phyloP scores from a whole-genome alignment of 805 yeast species.

The Lachancea fermentati region DNA sequence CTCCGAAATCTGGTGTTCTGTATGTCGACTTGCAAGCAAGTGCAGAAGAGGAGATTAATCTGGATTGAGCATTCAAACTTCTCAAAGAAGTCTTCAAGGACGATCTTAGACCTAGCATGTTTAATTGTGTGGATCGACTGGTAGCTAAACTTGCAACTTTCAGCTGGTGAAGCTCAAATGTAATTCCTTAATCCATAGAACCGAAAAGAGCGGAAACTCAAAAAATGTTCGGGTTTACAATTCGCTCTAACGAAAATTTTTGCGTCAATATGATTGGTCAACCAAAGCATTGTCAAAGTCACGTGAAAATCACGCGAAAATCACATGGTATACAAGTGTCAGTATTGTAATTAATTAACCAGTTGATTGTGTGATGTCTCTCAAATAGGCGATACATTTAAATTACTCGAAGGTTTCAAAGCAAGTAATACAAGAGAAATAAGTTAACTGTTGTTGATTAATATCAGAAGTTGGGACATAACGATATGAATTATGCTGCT shows the following conservation, averaged over 20 bases:
- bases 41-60: slow-evolving; percentile 23
- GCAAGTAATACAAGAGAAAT: no score
- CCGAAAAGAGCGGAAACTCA: not conserved
- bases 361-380: no score
- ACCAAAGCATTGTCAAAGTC: no score
- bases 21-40: slow-evolving; percentile 60
- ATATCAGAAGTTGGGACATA: no score
- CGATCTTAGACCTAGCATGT: slow-evolving; percentile 26
- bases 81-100: slow-evolving; percentile 19
- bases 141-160: not conserved
- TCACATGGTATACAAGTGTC: no score
- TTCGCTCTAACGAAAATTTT: not conserved
- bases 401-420: no score
- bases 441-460: no score
- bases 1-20: slow-evolving; percentile 87
- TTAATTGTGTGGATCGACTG: not conserved
- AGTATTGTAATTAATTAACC: no score
- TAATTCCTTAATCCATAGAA: not conserved
- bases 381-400: no score
- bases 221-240: not conserved
- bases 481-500: no score
- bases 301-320: no score
- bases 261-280: not conserved
- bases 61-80: slow-evolving; percentile 15
- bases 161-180: not conserved